Base-by-base conservation (phyloP, 192 early-diverging fungal species). In the Dimargaris verticillata region DNA sequence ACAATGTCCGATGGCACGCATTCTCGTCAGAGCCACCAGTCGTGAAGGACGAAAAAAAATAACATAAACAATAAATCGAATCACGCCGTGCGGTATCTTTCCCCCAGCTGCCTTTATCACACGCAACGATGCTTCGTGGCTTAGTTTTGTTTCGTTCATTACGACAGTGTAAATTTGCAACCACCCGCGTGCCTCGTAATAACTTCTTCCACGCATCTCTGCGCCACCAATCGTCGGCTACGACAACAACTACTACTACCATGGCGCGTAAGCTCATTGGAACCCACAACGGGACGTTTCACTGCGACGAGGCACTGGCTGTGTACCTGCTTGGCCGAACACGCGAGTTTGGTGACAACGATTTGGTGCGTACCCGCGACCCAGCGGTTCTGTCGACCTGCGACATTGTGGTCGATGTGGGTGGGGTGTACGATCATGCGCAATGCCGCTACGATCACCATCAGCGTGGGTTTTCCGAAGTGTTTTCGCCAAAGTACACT, bases 341-440 rank as follows among this genome's bases (percentile, higher is more conserved):
- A 44, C 62, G 70, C 38, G 62, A 73, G 61, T 90, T 83, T 69
- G 74, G 73, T 61, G 78, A 78, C 29, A 78, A 83, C 63, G 75
- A 74, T 65, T 67, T 92, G 38, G 73, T 91, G 51, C 87, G 92
- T 44, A 85, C 89, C 38, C 86, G 92, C 62, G 94, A 97, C 62
- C 75, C 87, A 0, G 78, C 75, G 18, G 77, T 86, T 29, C 75
- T 95, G 42, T 80, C 74, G 12, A 75, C 78, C 9, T 90, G 80
- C 62, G 85, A 88, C 63, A 81, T 95, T 64, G 88, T 97, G 15
- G 92, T 94, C 18, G 94, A 97, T 69, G 93, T 97, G 18, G 94
- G 94, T 38, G 91, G 88, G 47, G 84, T 86, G 17, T 97, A 95
- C 70, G 86, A 89, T 64, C 87, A 85, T 46, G 75, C 70, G 28